These are phyloP conservation scores for Henckelia pumila DNA, from an alignment of 257 asterid genomes.

Conservation along the genomic window DNA sequence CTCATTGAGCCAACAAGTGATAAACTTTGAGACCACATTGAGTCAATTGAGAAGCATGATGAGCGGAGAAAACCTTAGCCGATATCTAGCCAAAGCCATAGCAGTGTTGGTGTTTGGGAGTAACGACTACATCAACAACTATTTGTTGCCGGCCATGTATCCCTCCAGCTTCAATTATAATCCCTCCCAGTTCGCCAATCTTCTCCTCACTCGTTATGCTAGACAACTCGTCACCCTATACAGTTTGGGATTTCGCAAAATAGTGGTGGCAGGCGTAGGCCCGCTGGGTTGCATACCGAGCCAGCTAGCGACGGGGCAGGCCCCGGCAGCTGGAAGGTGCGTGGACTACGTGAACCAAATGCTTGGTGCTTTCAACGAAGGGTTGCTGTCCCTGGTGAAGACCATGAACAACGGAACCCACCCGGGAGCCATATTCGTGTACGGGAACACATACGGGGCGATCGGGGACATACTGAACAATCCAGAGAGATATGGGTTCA, in stretches of 20 bases:
- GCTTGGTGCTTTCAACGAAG: slow-evolving; percentile 42
- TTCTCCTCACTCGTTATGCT: slow-evolving; percentile 67
- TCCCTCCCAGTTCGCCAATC: slow-evolving; percentile 66
- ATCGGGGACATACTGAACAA: slow-evolving; percentile 48
- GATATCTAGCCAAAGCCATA: slow-evolving; percentile 50
- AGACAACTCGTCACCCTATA: slow-evolving; percentile 70
- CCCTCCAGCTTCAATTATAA: slow-evolving; percentile 65
- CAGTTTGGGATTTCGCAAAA: slow-evolving; percentile 53
- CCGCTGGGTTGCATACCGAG: slow-evolving; percentile 86
- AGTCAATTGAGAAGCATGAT: slow-evolving; percentile 57
- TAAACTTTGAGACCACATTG: slow-evolving; percentile 72
- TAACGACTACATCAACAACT: slow-evolving; percentile 96
- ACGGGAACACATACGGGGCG: slow-evolving; percentile 60
- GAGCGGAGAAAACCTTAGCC: slow-evolving; percentile 32
- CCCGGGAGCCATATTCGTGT: slow-evolving; percentile 43
- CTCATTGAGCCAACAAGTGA: slow-evolving; percentile 69
- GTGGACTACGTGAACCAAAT: slow-evolving; percentile 41
- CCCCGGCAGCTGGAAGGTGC: slow-evolving; percentile 56
- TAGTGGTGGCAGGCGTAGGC: slow-evolving; percentile 59
- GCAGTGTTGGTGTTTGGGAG: slow-evolving; percentile 73
- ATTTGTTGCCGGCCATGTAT: slow-evolving; percentile 62
- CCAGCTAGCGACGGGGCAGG: slow-evolving; percentile 44
- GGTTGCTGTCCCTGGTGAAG: slow-evolving; percentile 49
- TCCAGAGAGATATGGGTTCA: slow-evolving; percentile 52
- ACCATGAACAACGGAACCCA: slow-evolving; percentile 38